A percentile compares a stretch with the other conserved stretches of the same genome.
These are phyloP conservation scores for Penstemon barbatus DNA, from an alignment of 257 asterid genomes.

Conservation along the genomic window DNA sequence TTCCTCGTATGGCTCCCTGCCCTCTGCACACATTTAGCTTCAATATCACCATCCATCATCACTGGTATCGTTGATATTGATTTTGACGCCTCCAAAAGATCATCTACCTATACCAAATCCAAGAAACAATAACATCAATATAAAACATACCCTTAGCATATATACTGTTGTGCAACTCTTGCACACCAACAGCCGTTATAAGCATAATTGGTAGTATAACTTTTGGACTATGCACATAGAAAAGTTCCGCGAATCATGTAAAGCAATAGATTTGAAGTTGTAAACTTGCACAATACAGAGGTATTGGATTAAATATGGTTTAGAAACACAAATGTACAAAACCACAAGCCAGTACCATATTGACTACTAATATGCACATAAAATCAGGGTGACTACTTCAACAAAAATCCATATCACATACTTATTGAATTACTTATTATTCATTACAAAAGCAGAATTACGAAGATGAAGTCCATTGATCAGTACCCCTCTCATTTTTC, in stretches of 20 bases:
- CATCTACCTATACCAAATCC: constrained; percentile 55
- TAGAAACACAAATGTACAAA: neutral
- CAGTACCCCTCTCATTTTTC: neutral
- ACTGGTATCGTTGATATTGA: constrained; percentile 52
- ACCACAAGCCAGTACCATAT: neutral
- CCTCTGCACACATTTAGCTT: constrained; percentile 62
- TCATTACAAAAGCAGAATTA: neutral
- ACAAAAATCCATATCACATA: no score
- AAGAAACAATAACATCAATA: constrained; percentile 14
- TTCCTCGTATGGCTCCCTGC: constrained; percentile 94
- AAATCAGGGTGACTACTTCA: neutral
- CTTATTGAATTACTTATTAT: neutral
- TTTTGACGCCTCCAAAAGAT: constrained; percentile 73
- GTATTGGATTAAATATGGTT: neutral
- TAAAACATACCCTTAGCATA: neutral
- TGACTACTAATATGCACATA: neutral
- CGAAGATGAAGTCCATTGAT: neutral
- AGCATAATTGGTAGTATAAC: neutral
- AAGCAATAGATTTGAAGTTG: neutral
- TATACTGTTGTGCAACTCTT: neutral
- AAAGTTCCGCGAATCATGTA: neutral
- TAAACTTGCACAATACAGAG: neutral
- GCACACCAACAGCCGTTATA: no score
- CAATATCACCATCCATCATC: constrained; percentile 81
- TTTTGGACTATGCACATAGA: neutral